phyloP scores from a whole-genome alignment of 2,329 filamentous ascomycete genomes.

The Endoconidiophora laricicola region DNA sequence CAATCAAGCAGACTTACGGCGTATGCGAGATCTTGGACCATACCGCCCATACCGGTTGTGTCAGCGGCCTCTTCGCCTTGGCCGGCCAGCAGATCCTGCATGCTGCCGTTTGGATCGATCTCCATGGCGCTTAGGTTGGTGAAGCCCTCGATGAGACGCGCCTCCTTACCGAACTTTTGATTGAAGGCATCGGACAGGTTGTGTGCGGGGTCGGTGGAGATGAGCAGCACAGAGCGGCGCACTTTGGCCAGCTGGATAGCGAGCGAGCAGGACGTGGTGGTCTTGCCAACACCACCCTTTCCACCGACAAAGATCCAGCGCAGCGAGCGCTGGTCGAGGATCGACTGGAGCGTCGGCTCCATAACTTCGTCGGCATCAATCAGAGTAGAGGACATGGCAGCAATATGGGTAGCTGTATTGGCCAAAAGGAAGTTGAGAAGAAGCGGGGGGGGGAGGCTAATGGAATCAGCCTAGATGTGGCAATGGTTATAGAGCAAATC shows the following conservation, averaged over 20 bases:
- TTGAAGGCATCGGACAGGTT: conserved; percentile 96
- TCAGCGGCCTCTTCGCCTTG: conserved; percentile 53
- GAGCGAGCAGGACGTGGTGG: conserved; percentile 95
- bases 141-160: conserved; percentile 79
- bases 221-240: conserved; percentile 88
- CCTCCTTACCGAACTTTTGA: conserved; percentile 99
- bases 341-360: conserved; percentile 83
- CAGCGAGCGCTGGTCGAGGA: conserved; percentile 85
- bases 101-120: conserved; percentile 94
- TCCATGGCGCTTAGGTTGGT: conserved; percentile 95
- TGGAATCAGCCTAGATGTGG: not conserved
- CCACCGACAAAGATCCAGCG: conserved; percentile 99
- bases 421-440: not conserved
- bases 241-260: conserved; percentile 94
- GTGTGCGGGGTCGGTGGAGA: conserved; percentile 95
- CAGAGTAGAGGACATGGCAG: conserved; percentile 25
- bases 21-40: conserved; percentile 98
- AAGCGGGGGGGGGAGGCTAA: not conserved
- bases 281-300: conserved; percentile 97
- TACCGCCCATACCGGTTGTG: conserved; percentile 59
- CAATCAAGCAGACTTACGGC: conserved; percentile 42
- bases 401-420: not conserved
- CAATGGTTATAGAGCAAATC: not conserved
- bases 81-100: conserved; percentile 79
- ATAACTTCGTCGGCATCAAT: conserved; percentile 49